phyloP scores from a whole-genome alignment of 768 basidiomycete species.

The Termitomyces sp. region DNA sequence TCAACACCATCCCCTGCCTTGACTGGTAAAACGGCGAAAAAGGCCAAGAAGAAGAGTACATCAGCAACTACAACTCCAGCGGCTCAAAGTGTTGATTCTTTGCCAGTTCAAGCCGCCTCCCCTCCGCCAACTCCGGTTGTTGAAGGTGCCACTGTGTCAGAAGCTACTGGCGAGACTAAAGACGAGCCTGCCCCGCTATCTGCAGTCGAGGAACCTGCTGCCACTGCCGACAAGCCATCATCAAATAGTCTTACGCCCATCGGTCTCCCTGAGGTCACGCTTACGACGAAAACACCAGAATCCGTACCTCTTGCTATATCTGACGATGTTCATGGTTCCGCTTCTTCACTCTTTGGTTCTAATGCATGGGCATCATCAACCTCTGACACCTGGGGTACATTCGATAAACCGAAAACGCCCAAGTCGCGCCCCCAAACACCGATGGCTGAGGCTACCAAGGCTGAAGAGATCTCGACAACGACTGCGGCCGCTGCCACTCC shows the following conservation, averaged over 20 bases:
- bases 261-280: conserved; percentile 13
- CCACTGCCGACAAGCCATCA: conserved; percentile 3
- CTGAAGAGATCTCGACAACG: not conserved
- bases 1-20: not conserved
- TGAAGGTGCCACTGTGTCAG: not conserved
- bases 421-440: conserved; percentile 11
- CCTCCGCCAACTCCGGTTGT: conserved; percentile 3
- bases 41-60: conserved; percentile 10
- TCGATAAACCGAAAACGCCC: conserved; percentile 10
- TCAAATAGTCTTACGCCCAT: conserved; percentile 12
- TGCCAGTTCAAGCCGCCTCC: conserved; percentile 1
- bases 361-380: conserved; percentile 3
- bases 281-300: conserved; percentile 11
- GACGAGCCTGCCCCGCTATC: conserved; percentile 12
- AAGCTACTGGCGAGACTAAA: conserved; percentile 9
- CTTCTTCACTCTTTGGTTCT: conserved; percentile 11
- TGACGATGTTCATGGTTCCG: conserved; percentile 5
- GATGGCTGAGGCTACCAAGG: conserved; percentile 5
- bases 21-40: conserved; percentile 7
- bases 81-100: conserved; percentile 3
- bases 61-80: conserved; percentile 11
- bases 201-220: not conserved
- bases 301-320: not conserved
- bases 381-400: conserved; percentile 6
- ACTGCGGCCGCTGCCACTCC: not conserved